phyloP scores from a whole-genome alignment of 345 rosid genomes.

The Moringa oleifera region DNA sequence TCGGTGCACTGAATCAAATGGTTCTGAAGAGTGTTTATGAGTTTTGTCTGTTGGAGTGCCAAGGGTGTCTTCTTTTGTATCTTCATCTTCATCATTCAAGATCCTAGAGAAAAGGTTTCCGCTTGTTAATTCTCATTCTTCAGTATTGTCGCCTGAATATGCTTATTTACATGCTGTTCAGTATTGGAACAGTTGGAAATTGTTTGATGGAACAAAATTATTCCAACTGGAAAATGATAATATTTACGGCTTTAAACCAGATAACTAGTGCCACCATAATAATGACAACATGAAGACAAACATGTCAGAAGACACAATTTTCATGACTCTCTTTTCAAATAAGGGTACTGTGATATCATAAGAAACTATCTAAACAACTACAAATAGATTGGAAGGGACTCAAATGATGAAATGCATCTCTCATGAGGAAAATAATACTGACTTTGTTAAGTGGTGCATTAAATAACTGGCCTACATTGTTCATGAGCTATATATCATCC shows the following conservation, averaged over 20 bases:
- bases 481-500: background rate
- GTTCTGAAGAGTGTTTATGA: slow-evolving; percentile 31
- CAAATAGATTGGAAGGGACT: background rate
- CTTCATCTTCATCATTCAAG: slow-evolving; percentile 55
- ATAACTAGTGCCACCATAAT: background rate
- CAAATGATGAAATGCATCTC: background rate
- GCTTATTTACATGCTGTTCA: no score
- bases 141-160: no score
- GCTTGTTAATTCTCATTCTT: background rate
- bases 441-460: background rate
- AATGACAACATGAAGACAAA: background rate
- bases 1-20: slow-evolving; percentile 35
- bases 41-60: slow-evolving; percentile 63
- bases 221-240: background rate
- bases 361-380: background rate
- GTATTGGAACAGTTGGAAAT: no score
- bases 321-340: background rate
- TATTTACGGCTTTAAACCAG: background rate
- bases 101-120: slow-evolving; percentile 35
- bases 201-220: background rate
- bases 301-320: background rate
- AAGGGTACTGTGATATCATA: background rate
- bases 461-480: background rate
- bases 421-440: background rate
- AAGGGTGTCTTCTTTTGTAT: slow-evolving; percentile 36